Base-by-base conservation (phyloP, 805 yeast species). In the Ogataea ramenticola region DNA sequence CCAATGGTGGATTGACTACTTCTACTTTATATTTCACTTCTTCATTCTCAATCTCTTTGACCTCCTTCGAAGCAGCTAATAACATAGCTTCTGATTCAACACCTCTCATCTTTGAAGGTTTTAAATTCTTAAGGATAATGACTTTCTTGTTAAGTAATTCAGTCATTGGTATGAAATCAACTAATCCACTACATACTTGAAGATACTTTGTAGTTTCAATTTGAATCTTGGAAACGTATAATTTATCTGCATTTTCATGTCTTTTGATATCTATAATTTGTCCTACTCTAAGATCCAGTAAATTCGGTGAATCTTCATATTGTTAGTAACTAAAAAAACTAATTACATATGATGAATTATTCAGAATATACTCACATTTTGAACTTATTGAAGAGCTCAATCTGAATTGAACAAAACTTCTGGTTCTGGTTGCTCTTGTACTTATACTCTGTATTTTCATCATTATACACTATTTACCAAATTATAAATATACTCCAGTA, bases 91-190 rank as follows among this genome's bases (percentile, higher is more conserved):
- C 77, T 2, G 85, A 79, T 35, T 54, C 56, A 19, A 74, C 70
- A 1, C 87, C 87, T 48, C 86, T 63, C 74, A 82, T 73, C 54
- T 79, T 79, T 11, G 79, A 68, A 3, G 80, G 74, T 51, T 80
- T 81, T 57, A 82, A 58, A 52, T 82, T 82, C 6, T 73, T 68
- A 19, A 80, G 65, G 2, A 82, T 64, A 0, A 80, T 79, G 3
- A 80, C 82, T 21, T 62, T 53, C 4, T 64, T 58, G 26, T 62
- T 53, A 4, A 62, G 47, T 52, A 82, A 52, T 21, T 66, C 50
- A 0, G 66, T 70, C 6, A 50, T 49, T 0, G 76, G 64, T 1
- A 79, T 53, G 43, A 55, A 63, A 7, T 67, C 66, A 21, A 74
- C 80, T 8, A 82, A 60, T 0, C 87, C 87, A 41, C 83, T 77